A percentile compares a stretch with the other conserved stretches of the same genome.
Conservation (phyloP, 2,329 filamentous ascomycete species). For the Ramichloridium luteum region DNA sequence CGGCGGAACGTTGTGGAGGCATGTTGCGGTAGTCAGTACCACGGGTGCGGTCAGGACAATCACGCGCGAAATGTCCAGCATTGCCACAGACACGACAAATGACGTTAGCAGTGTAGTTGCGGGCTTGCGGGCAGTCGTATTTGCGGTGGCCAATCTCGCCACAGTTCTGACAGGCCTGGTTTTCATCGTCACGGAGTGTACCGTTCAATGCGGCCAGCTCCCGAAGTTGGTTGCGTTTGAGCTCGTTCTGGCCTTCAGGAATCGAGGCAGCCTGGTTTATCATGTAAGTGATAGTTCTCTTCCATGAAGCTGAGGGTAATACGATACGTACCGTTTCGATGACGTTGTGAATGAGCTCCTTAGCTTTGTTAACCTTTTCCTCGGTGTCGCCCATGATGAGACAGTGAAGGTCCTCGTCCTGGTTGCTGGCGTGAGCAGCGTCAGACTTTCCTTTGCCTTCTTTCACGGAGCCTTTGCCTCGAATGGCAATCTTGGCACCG, state of each 20-base stretch:
- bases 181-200: slow-evolving; percentile 96
- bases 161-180: slow-evolving; percentile 98
- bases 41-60: slow-evolving; percentile 88
- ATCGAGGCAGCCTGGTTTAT: slow-evolving; percentile 76
- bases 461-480: slow-evolving; percentile 98
- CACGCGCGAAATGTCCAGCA: slow-evolving; percentile 93
- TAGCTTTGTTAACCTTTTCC: slow-evolving; percentile 98
- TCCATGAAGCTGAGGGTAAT: slow-evolving; percentile 1
- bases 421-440: slow-evolving; percentile 97
- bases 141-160: slow-evolving; percentile 98
- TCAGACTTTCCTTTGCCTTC: slow-evolving; percentile 99
- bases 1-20: slow-evolving; percentile 37
- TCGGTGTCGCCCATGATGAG: slow-evolving; percentile 99
- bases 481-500: slow-evolving; percentile 95
- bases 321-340: slow-evolving; percentile 95
- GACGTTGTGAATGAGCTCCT: slow-evolving; percentile 94
- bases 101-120: slow-evolving; percentile 98
- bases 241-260: slow-evolving; percentile 94
- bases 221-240: slow-evolving; percentile 96
- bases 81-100: slow-evolving; percentile 98
- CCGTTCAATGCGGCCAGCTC: slow-evolving; percentile 97
- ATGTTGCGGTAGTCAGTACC: slow-evolving; percentile 85
- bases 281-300: slow-evolving; percentile 20
- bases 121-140: slow-evolving; percentile 94
- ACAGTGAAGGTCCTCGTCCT: slow-evolving; percentile 98